Evolutionary conservation across 129 eudicot species (phyloP).

Genomic region (Lonicera japonica): DNA sequence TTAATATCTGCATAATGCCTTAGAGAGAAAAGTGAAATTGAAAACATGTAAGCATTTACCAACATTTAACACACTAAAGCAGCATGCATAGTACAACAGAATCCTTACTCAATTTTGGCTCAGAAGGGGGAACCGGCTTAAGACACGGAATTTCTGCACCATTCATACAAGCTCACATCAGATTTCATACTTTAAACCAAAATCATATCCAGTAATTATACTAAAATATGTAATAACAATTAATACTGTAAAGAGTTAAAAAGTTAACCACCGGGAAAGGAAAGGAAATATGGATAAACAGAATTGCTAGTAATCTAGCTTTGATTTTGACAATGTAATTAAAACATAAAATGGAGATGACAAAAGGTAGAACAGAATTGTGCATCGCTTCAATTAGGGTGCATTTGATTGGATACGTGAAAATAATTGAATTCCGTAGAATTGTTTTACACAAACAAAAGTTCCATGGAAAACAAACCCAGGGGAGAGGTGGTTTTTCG

Average conservation of each 20-base stretch:
- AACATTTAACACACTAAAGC: too few species aligned
- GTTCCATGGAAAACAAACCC: too few species aligned
- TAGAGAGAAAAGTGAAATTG: too few species aligned
- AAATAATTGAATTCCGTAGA: background rate
- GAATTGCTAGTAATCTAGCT: too few species aligned
- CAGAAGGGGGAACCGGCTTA: slow-evolving; percentile 27
- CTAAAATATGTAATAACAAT: background rate
- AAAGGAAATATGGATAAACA: too few species aligned
- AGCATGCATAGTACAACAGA: background rate
- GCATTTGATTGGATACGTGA: too few species aligned
- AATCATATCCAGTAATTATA: background rate
- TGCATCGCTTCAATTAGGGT: background rate
- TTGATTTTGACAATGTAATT: background rate
- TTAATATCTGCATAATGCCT: too few species aligned
- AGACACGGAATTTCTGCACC: slow-evolving; percentile 54
- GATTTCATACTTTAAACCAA: slow-evolving; percentile 2
- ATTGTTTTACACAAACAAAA: too few species aligned
- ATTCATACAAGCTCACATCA: slow-evolving; percentile 8
- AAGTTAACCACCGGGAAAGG: too few species aligned
- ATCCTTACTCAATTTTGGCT: slow-evolving; percentile 32
- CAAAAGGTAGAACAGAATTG: background rate
- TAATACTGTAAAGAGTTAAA: background rate
- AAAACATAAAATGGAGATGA: too few species aligned
- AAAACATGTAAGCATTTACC: too few species aligned
- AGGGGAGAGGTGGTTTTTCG: too few species aligned